Evolutionary conservation across 192 early-diverging fungal genomes (phyloP).

Genomic region (Podila clonocystis): DNA sequence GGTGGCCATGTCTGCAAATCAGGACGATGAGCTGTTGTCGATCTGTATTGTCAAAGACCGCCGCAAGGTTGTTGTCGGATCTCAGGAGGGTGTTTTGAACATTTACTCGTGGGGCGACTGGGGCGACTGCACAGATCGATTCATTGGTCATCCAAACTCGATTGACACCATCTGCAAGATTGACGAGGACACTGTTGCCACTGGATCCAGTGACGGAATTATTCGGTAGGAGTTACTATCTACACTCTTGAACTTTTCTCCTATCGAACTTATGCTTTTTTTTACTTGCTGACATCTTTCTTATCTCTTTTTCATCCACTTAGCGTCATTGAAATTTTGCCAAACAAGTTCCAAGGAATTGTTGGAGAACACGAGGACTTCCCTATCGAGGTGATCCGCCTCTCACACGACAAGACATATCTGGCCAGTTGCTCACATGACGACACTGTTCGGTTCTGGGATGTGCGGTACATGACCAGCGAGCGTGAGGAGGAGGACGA

Average conservation of each 20-base stretch:
- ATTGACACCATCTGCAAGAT: conserved; percentile 89
- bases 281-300: background rate
- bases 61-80: conserved; percentile 90
- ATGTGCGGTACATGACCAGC: conserved; percentile 69
- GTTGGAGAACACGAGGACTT: conserved; percentile 90
- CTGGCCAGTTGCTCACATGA: conserved; percentile 91
- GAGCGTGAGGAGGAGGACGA: conserved; percentile 56
- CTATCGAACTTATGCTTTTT: too few relatives aligned
- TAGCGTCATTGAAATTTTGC: conserved; percentile 85
- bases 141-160: conserved; percentile 92
- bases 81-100: conserved; percentile 87
- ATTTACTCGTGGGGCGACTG: conserved; percentile 93
- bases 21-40: conserved; percentile 95
- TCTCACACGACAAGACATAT: conserved; percentile 77
- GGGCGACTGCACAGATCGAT: conserved; percentile 93
- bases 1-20: conserved; percentile 88
- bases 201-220: conserved; percentile 94
- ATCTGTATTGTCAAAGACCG: conserved; percentile 78
- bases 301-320: background rate
- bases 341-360: conserved; percentile 91
- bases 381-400: conserved; percentile 85
- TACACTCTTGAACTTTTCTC: too few relatives aligned
- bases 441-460: conserved; percentile 89
- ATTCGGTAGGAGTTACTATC: conserved; percentile 57
- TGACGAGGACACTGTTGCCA: conserved; percentile 85